phyloP scores from a whole-genome alignment of 495 filamentous ascomycete species.

The Sphaerosporella brunnea region DNA sequence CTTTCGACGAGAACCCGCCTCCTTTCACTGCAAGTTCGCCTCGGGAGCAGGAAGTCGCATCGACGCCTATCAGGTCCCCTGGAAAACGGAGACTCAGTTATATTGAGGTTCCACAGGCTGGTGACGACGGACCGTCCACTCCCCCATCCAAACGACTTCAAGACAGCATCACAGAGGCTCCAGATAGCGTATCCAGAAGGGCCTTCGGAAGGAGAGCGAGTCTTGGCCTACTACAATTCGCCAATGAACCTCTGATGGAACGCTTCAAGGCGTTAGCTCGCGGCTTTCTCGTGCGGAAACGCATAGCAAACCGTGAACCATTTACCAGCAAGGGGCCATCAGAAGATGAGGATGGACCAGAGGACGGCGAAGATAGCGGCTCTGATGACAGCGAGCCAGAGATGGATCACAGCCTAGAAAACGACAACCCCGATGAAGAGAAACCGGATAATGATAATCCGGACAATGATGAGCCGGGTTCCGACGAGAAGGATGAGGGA shows the following conservation, averaged over 20 bases:
- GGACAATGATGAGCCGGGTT: too few species aligned
- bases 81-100: slow-evolving; percentile 3
- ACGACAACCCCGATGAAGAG: too few species aligned
- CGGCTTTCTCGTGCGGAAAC: slow-evolving; percentile 1
- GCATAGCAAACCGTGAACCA: background rate
- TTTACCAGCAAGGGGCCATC: background rate
- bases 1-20: background rate
- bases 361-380: too few species aligned
- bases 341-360: background rate
- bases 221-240: background rate
- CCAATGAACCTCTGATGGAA: background rate
- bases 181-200: background rate
- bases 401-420: too few species aligned
- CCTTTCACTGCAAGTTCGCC: background rate
- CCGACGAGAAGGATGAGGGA: too few species aligned
- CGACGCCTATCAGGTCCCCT: background rate
- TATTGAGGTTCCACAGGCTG: slow-evolving; percentile 2
- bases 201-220: background rate
- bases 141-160: background rate
- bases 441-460: too few species aligned
- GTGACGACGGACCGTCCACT: background rate
- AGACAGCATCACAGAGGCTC: slow-evolving; percentile 1
- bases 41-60: too few species aligned
- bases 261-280: background rate
- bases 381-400: too few species aligned